These are phyloP conservation scores for Amanita brunnescens DNA, from an alignment of 768 basidiomycete species.

Conservation along the genomic window DNA sequence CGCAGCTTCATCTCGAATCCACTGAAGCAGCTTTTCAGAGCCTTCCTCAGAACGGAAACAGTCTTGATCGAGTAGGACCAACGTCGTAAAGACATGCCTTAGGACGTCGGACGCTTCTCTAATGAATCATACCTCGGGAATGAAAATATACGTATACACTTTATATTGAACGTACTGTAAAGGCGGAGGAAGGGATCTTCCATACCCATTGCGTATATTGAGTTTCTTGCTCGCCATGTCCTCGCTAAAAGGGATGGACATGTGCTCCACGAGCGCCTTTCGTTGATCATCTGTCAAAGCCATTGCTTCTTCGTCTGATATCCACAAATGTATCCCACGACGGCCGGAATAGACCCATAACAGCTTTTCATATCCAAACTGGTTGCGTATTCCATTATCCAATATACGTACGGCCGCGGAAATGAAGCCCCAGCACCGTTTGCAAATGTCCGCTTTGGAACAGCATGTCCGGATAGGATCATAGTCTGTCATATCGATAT, in stretches of 20 bases:
- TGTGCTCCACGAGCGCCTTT: constrained; percentile 74
- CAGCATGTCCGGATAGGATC: constrained; percentile 94
- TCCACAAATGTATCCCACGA: constrained; percentile 97
- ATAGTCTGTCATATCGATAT: constrained; percentile 99
- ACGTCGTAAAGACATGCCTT: constrained; percentile 44
- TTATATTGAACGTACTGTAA: constrained; percentile 43
- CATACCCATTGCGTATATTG: constrained; percentile 46
- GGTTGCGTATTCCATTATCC: constrained; percentile 68
- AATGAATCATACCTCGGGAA: background rate
- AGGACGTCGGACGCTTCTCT: constrained; percentile 45
- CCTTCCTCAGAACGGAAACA: constrained; percentile 66
- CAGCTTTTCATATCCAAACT: constrained; percentile 85
- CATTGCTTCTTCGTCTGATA: constrained; percentile 84
- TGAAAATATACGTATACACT: background rate
- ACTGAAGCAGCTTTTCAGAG: constrained; percentile 63
- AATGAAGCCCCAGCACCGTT: constrained; percentile 92
- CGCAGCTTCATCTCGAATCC: constrained; percentile 59
- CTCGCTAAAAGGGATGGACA: constrained; percentile 77
- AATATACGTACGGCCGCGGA: constrained; percentile 85
- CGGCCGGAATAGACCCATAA: constrained; percentile 99
- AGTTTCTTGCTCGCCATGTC: constrained; percentile 79
- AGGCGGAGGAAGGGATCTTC: constrained; percentile 56
- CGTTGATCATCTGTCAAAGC: constrained; percentile 88
- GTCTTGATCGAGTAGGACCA: constrained; percentile 79
- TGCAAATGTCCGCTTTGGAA: constrained; percentile 83